phyloP scores from a whole-genome alignment of 169 alveolate genomes.

The Babesia gibsoni region DNA sequence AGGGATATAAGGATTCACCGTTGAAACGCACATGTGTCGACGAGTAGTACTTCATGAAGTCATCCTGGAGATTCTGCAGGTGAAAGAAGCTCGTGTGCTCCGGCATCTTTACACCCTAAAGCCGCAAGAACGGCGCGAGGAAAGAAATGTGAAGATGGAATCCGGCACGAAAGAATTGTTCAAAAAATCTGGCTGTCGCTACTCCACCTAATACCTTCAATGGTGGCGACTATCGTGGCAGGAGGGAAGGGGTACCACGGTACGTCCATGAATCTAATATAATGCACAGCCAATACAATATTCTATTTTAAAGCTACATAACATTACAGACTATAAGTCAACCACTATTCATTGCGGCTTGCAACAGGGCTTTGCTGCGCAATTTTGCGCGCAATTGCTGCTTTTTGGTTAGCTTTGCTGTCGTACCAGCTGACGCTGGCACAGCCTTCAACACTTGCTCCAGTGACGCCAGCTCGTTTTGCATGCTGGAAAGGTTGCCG shows the following conservation, averaged over 20 bases:
- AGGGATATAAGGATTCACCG: not conserved
- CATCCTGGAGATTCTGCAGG: conserved; percentile 64
- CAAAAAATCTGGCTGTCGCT: too few relatives aligned
- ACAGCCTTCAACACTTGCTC: conserved; percentile 11
- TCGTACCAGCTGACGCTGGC: not conserved
- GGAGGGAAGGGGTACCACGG: too few relatives aligned
- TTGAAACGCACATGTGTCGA: conserved; percentile 33
- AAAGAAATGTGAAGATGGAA: too few relatives aligned
- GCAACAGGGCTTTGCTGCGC: conserved; percentile 17
- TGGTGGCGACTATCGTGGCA: too few relatives aligned
- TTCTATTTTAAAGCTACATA: too few relatives aligned
- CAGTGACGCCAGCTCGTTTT: conserved; percentile 1
- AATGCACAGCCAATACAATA: too few relatives aligned
- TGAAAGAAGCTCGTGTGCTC: conserved; percentile 50
- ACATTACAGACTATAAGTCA: too few relatives aligned
- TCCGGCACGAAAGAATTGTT: too few relatives aligned
- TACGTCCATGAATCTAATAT: too few relatives aligned
- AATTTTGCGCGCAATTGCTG: conserved; percentile 19
- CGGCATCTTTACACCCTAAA: conserved; percentile 21
- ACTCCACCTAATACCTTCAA: too few relatives aligned
- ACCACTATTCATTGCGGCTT: conserved; percentile 17
- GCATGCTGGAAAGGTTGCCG: conserved; percentile 42
- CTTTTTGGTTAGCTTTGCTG: conserved; percentile 16
- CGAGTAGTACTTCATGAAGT: conserved; percentile 58
- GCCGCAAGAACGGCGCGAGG: not conserved